Percentiles rank a stretch among this genome's conserved stretches.
These are phyloP conservation scores for Papilionanthe hybrid DNA, from an alignment of 116 monocot species.

Conservation along the genomic window DNA sequence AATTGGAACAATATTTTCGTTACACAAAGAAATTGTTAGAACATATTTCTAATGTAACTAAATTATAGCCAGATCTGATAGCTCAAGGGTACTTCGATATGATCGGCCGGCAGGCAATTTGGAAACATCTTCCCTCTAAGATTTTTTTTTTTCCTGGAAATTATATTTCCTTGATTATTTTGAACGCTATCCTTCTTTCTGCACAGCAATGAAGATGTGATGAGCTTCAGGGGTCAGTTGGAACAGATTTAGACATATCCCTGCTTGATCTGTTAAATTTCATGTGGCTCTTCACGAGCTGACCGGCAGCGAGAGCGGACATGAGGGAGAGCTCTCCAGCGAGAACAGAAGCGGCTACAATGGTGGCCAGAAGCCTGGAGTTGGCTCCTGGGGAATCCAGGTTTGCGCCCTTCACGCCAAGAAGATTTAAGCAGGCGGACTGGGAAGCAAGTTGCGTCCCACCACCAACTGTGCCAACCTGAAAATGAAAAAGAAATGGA, in stretches of 20 bases:
- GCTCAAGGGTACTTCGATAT: too few relatives aligned
- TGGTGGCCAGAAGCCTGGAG: constrained; percentile 41
- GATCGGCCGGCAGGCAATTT: too few relatives aligned
- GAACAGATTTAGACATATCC: constrained; percentile 22
- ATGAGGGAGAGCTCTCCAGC: constrained; percentile 59
- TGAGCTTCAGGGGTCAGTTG: neutral
- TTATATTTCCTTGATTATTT: too few relatives aligned
- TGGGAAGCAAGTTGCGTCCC: constrained; percentile 53
- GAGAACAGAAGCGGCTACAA: constrained; percentile 46
- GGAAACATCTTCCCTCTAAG: too few relatives aligned
- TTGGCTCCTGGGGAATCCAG: constrained; percentile 39
- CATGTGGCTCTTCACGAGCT: constrained; percentile 60
- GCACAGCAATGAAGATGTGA: neutral
- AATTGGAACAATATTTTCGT: too few relatives aligned
- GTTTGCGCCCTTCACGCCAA: constrained; percentile 48
- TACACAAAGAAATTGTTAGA: too few relatives aligned
- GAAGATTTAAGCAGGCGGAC: constrained; percentile 50
- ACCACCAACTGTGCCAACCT: constrained; percentile 57
- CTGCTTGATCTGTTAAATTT: constrained; percentile 52
- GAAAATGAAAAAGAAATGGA: neutral
- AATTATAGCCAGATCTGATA: too few relatives aligned
- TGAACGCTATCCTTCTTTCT: too few relatives aligned
- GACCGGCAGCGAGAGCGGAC: constrained; percentile 55
- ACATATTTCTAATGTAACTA: too few relatives aligned
- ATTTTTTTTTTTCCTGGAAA: too few relatives aligned